Percentiles rank a stretch among this genome's conserved stretches.
phyloP scores from a whole-genome alignment of 345 rosid species.

The Lagerstroemia speciosa region DNA sequence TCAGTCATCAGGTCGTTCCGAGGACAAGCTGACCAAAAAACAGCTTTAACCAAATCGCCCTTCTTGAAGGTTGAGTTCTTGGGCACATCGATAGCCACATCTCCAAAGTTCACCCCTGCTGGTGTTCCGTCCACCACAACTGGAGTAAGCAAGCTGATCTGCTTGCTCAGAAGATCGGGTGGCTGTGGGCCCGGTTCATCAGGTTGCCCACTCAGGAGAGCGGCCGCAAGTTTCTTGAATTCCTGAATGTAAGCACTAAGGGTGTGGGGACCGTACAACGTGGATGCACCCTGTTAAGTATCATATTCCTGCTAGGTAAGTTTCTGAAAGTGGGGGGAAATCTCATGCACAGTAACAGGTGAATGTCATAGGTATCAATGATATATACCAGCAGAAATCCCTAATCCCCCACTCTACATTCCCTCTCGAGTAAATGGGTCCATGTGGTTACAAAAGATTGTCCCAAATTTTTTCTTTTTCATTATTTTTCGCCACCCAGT shows the following conservation, averaged over 20 bases:
- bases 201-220: constrained; percentile 43
- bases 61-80: constrained; percentile 61
- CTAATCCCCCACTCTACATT: not conserved
- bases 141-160: constrained; percentile 79
- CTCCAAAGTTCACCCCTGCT: constrained; percentile 64
- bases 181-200: constrained; percentile 64
- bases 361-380: not conserved
- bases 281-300: constrained; percentile 85
- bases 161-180: constrained; percentile 67
- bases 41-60: constrained; percentile 58
- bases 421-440: too few species aligned
- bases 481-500: not conserved
- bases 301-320: not conserved
- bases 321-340: not conserved
- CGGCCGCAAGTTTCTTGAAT: constrained; percentile 66
- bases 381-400: not conserved
- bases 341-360: not conserved
- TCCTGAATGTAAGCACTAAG: constrained; percentile 88
- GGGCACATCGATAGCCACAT: constrained; percentile 62
- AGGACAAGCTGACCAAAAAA: constrained; percentile 94
- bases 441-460: too few species aligned
- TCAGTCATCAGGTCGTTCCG: constrained; percentile 88
- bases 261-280: constrained; percentile 85
- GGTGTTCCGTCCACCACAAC: constrained; percentile 82
- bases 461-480: too few species aligned